Percentiles rank a stretch among this genome's conserved stretches.
phyloP scores from a whole-genome alignment of 2,329 filamentous ascomycete genomes.

The Monilinia fructigena region DNA sequence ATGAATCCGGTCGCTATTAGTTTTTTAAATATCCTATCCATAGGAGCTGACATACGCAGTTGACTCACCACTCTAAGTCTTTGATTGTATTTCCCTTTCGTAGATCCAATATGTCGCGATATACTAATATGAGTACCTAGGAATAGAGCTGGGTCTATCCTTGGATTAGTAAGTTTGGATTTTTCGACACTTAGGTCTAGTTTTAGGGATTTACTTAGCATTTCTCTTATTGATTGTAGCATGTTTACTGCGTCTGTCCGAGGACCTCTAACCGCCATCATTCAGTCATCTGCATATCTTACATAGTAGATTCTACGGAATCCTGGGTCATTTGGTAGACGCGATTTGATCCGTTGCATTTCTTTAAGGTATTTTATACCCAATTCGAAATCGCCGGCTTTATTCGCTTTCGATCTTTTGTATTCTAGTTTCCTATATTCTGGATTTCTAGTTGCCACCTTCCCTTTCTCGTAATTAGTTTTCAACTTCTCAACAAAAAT shows the following conservation, averaged over 20 bases:
- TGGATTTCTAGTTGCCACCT: neutral
- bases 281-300: slow-evolving; percentile 4
- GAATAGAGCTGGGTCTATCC: neutral
- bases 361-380: neutral
- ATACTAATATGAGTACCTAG: neutral
- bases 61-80: neutral
- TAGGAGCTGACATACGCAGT: neutral
- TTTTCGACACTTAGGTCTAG: neutral
- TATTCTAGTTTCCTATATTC: neutral
- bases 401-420: neutral
- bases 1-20: neutral
- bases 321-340: neutral
- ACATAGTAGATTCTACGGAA: neutral
- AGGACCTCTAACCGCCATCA: neutral
- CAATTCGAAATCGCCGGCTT: neutral
- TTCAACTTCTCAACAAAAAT: neutral
- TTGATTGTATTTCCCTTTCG: neutral
- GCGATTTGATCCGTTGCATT: neutral
- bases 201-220: neutral
- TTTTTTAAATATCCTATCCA: neutral
- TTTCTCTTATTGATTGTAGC: neutral
- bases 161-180: neutral
- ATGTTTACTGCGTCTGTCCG: neutral
- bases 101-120: neutral
- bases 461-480: neutral